Percentiles rank a stretch among this genome's conserved stretches.
These are phyloP conservation scores for Aurinia saxatilis DNA, from an alignment of 345 rosid genomes.

Conservation along the genomic window DNA sequence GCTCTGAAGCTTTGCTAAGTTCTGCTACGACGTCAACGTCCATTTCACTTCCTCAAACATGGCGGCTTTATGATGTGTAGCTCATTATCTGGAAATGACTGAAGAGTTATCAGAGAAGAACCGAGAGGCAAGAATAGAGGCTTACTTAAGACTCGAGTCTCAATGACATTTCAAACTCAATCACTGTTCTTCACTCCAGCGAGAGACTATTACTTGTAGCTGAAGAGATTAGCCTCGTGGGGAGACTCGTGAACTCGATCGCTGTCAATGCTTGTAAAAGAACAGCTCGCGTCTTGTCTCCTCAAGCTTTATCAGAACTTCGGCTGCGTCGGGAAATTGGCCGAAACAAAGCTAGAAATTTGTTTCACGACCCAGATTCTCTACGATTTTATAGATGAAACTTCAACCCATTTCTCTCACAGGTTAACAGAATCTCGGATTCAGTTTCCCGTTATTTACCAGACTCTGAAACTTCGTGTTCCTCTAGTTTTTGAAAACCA, in stretches of 20 bases:
- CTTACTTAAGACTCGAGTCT: conserved; percentile 54
- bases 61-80: conserved; percentile 59
- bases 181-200: conserved; percentile 61
- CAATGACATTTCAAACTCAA: conserved; percentile 56
- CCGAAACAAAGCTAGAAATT: conserved; percentile 61
- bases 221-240: conserved; percentile 72
- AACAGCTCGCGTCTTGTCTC: conserved; percentile 87
- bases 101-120: conserved; percentile 83
- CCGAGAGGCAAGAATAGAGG: conserved; percentile 60
- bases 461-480: no score
- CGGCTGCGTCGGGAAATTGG: conserved; percentile 23
- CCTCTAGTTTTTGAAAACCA: no score
- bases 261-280: conserved; percentile 86
- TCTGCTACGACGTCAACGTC: conserved; percentile 74
- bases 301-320: conserved; percentile 75
- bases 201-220: conserved; percentile 64
- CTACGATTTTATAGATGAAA: no score
- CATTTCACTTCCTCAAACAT: conserved; percentile 64
- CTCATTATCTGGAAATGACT: conserved; percentile 93
- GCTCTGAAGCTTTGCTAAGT: conserved; percentile 91
- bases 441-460: no score
- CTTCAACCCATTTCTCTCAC: no score
- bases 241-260: conserved; percentile 65
- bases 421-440: no score
- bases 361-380: no score